Evolutionary conservation across 2,329 filamentous ascomycete species (phyloP).

Genomic region (Sarocladium kiliense): DNA sequence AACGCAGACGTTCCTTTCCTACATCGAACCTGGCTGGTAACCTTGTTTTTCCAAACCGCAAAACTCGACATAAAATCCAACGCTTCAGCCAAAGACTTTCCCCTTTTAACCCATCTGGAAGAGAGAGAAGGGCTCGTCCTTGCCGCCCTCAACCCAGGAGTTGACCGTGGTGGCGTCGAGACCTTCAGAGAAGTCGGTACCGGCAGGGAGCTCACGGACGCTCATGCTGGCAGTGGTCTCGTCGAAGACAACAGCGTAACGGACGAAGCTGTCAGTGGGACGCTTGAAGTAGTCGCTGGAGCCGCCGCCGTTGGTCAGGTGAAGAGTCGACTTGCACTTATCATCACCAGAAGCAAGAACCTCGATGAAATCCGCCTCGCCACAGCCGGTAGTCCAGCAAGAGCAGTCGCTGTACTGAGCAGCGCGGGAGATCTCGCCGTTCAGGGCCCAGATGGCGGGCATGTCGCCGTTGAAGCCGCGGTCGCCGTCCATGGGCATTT

Average conservation of each 20-base stretch:
- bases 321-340: constrained; percentile 66
- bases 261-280: constrained; percentile 54
- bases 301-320: constrained; percentile 57
- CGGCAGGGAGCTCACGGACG: constrained; percentile 47
- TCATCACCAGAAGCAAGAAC: constrained; percentile 59
- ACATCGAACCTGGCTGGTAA: not conserved
- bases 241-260: constrained; percentile 59
- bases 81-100: not conserved
- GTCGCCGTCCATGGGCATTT: constrained; percentile 59
- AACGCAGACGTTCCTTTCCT: not conserved
- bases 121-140: constrained; percentile 16
- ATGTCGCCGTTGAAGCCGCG: constrained; percentile 56
- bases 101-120: constrained; percentile 16
- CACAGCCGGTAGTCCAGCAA: constrained; percentile 66
- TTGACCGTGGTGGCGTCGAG: constrained; percentile 33
- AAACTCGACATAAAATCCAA: not conserved
- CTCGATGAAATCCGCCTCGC: constrained; percentile 73
- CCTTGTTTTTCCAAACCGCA: not conserved
- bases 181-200: constrained; percentile 33
- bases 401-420: constrained; percentile 67
- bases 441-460: constrained; percentile 72
- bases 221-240: constrained; percentile 44
- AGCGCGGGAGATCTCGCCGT: constrained; percentile 65
- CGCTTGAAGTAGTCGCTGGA: constrained; percentile 68
- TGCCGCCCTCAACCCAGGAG: constrained; percentile 22